Conservation (phyloP, 805 yeast species). For the Saccharomycopsis sp. region DNA sequence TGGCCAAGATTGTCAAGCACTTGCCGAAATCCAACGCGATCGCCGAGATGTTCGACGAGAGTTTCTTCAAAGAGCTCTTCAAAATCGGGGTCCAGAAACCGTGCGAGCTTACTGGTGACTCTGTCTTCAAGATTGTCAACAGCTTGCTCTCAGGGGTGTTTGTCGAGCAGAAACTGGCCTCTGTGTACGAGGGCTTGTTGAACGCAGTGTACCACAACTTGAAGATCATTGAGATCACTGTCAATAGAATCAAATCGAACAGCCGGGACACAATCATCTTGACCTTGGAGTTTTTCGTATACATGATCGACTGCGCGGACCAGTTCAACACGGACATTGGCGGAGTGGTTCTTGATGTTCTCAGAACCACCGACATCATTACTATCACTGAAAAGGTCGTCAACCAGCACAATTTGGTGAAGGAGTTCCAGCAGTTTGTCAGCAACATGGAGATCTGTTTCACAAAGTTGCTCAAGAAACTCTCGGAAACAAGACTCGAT, state of each 20-base stretch:
- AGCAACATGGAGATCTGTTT: neutral
- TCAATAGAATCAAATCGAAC: neutral
- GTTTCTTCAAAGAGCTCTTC: conserved; percentile 35
- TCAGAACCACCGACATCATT: conserved; percentile 19
- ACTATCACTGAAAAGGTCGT: conserved; percentile 23
- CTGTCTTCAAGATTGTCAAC: conserved; percentile 35
- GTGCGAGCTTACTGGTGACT: conserved; percentile 39
- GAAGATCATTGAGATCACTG: conserved; percentile 11
- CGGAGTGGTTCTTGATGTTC: neutral
- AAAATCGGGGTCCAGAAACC: conserved; percentile 36
- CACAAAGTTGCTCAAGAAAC: neutral
- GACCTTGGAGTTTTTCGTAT: conserved; percentile 7
- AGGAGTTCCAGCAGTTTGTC: conserved; percentile 20
- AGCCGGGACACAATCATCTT: neutral
- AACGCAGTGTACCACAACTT: conserved; percentile 9
- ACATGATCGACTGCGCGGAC: neutral
- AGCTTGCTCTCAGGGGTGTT: conserved; percentile 24
- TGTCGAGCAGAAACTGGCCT: conserved; percentile 16
- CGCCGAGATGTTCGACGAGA: conserved; percentile 33
- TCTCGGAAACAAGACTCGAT: neutral
- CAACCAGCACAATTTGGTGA: conserved; percentile 23
- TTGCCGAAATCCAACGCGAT: conserved; percentile 36
- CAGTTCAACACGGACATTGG: neutral
- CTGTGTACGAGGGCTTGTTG: conserved; percentile 20
- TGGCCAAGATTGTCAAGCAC: conserved; percentile 45